Percentiles rank a stretch among this genome's conserved stretches.
phyloP scores from a whole-genome alignment of 352 stramenopile genomes.

The Globisporangium viniferum region DNA sequence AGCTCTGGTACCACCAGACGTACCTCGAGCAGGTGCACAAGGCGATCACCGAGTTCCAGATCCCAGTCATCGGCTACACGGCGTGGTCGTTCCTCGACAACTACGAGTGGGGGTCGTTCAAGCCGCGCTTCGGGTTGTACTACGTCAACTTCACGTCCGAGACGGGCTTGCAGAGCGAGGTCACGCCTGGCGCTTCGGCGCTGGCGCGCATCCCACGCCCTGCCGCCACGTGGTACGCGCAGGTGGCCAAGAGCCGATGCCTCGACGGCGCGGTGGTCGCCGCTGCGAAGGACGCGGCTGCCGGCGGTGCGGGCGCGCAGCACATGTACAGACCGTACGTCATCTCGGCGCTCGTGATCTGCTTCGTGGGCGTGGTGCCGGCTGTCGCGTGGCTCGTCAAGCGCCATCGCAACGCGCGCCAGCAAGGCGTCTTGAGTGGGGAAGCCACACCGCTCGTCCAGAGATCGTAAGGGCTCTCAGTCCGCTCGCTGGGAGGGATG shows the following conservation, averaged over 20 bases:
- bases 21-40: conserved; percentile 48
- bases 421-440: conserved; percentile 8
- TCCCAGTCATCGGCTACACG: conserved; percentile 83
- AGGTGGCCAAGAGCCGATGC: conserved; percentile 58
- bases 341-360: conserved; percentile 20
- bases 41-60: conserved; percentile 39
- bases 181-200: conserved; percentile 19
- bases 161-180: conserved; percentile 25
- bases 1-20: conserved; percentile 47
- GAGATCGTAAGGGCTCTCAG: background rate
- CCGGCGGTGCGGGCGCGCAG: background rate
- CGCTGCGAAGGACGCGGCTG: background rate
- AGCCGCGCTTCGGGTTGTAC: conserved; percentile 47
- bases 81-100: conserved; percentile 94
- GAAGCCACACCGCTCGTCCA: conserved; percentile 6
- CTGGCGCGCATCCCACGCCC: conserved; percentile 33
- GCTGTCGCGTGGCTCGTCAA: conserved; percentile 18
- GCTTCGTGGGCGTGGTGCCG: conserved; percentile 20
- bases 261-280: conserved; percentile 25
- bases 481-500: background rate
- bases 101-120: conserved; percentile 91
- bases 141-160: conserved; percentile 43
- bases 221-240: conserved; percentile 59
- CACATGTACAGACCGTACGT: background rate
- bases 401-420: conserved; percentile 11